Evolutionary conservation across 2,329 filamentous ascomycete genomes (phyloP).

Genomic region (Trichoderma endophyticum): DNA sequence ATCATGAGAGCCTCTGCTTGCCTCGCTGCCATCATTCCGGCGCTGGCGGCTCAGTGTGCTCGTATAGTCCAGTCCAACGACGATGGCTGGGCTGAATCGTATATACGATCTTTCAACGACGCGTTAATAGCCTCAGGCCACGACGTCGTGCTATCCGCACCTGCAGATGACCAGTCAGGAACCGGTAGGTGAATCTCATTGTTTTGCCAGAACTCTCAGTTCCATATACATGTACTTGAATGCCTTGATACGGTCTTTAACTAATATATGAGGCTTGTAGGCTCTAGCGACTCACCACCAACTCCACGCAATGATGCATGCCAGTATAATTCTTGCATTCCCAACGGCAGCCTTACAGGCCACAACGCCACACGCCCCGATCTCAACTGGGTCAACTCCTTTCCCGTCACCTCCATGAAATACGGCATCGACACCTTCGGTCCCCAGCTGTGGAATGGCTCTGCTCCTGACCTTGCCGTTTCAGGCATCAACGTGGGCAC

Average conservation of each 20-base stretch:
- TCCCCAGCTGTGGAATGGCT: constrained; percentile 30
- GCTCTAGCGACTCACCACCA: constrained; percentile 48
- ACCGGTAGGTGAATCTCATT: constrained; percentile 41
- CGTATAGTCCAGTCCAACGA: constrained; percentile 67
- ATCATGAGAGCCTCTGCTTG: constrained; percentile 28
- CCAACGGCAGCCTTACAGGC: constrained; percentile 55
- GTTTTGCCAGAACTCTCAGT: not conserved
- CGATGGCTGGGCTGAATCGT: constrained; percentile 70
- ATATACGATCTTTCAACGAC: constrained; percentile 59
- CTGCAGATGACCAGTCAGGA: constrained; percentile 65
- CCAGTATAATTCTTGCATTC: constrained; percentile 59
- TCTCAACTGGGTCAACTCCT: constrained; percentile 71
- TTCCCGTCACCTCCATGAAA: constrained; percentile 48
- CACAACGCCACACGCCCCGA: constrained; percentile 54
- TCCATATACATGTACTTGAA: not conserved
- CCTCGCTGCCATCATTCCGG: constrained; percentile 24
- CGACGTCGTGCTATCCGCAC: constrained; percentile 61
- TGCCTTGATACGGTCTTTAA: not conserved
- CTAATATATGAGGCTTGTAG: constrained; percentile 33
- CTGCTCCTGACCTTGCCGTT: constrained; percentile 60
- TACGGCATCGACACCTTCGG: constrained; percentile 17
- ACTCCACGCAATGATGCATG: constrained; percentile 49
- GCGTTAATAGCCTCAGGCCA: constrained; percentile 54
- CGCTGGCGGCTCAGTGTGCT: constrained; percentile 32
- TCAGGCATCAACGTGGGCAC: constrained; percentile 59